Conservation (phyloP, 257 asterid species). For the Asclepias syriaca region DNA sequence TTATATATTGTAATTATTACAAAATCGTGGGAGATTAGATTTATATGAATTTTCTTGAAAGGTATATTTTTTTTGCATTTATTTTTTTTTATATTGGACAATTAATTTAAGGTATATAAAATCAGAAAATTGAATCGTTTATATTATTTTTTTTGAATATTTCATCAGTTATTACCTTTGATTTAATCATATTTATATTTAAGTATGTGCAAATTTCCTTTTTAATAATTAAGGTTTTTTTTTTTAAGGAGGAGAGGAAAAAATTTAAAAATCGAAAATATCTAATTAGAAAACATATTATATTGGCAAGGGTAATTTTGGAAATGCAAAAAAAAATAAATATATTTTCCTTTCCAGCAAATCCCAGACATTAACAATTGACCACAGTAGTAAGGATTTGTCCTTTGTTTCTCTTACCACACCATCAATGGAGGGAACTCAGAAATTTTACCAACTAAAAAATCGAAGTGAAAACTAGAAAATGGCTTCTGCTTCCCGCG, state of each 20-base stretch:
- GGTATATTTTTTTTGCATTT: not conserved
- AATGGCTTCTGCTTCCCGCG: conserved; percentile 41
- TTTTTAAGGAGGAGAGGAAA: too few relatives aligned
- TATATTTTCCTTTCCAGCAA: not conserved
- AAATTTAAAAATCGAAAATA: not conserved
- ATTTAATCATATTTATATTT: not conserved
- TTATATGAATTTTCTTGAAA: not conserved
- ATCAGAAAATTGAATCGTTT: not conserved
- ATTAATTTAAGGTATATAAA: not conserved
- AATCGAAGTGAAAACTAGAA: conserved; percentile 6
- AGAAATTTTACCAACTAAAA: conserved; percentile 16
- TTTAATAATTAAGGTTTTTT: not conserved
- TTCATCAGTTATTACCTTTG: not conserved
- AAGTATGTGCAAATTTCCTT: not conserved
- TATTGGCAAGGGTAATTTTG: not conserved
- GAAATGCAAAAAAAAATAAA: not conserved
- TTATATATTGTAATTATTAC: not conserved
- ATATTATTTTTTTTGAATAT: not conserved
- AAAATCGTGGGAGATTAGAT: not conserved
- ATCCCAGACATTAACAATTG: conserved; percentile 10
- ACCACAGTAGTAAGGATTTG: not conserved
- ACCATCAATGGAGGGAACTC: conserved; percentile 16
- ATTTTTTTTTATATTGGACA: not conserved
- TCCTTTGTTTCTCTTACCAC: conserved; percentile 1
- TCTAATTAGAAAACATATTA: conserved; percentile 3